Evolutionary conservation across 768 basidiomycete species (phyloP), one percentile per base, ranked within the genome.

Genomic region (Mycena galopus): DNA sequence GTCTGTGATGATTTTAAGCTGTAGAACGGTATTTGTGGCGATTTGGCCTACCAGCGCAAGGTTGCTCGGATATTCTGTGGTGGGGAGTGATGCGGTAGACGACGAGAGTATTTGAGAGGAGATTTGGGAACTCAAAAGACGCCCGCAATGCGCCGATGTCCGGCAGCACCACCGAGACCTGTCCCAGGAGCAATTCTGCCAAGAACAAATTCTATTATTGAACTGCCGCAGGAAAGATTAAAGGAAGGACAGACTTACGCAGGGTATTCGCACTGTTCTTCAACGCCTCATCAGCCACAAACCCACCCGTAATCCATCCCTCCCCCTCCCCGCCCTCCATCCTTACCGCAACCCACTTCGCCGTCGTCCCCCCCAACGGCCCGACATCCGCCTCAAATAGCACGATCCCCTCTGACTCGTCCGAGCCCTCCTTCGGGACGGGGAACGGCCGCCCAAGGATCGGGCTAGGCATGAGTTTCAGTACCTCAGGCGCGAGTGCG

Each of bases 371-470:
- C 7, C 42, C 76, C 44, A 68, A 44, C 21, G 72, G 65, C n/a
- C n/a, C n/a, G 50, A 92, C 51, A 47, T 85, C 80, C 12, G 86
- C 87, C 77, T 92, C 91, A 76, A 88, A 94, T 29, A 91, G 81
- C 5, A 91, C 91, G 2, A 92, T 83, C 0, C 93, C 93, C 67
- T 94, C 93, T 11, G 91, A 92, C 78, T 95, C 93, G 63, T 93
- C 92, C 0, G 88, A 79, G 0, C 94, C 94, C 79, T 92, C 90
- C 19, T 88, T 80, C 17, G 93, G 92, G 0, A 88, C 81, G 7
- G 94, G 94, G 75, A 94, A 95, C 14, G 83, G 79, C 50, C 80
- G 81, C 3, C 86, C 88, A 14, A 85, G 83, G 12, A 84, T 75
- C 29, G 92, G 90, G 74, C 86, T 86, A 1, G 94, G 94, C 10